These are phyloP conservation scores for Dimocarpus longan DNA, from an alignment of 345 rosid species.

Conservation along the genomic window DNA sequence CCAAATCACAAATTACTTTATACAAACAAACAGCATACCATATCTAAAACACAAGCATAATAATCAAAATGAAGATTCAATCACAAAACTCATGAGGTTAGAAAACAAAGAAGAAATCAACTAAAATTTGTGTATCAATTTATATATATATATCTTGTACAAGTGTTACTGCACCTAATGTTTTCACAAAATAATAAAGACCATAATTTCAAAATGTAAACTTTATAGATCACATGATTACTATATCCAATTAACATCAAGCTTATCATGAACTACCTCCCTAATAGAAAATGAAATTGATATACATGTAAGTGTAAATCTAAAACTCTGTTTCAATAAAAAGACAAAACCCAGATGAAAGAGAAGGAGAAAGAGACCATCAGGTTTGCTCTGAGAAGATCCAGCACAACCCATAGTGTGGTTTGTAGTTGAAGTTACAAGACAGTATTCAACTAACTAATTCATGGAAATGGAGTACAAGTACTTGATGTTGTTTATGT, in stretches of 20 bases:
- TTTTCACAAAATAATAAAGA: neutral
- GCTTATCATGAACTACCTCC: no score
- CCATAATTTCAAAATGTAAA: neutral
- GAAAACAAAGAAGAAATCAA: neutral
- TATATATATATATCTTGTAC: neutral
- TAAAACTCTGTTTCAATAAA: neutral
- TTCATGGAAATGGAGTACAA: conserved; percentile 27
- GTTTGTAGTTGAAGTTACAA: neutral
- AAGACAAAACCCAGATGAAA: neutral
- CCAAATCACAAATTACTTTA: neutral
- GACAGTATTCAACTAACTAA: neutral
- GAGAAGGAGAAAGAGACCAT: conserved; percentile 38
- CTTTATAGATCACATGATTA: neutral
- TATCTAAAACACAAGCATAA: neutral
- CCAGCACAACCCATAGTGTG: conserved; percentile 75
- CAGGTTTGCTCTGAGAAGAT: conserved; percentile 68
- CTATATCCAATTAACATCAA: neutral
- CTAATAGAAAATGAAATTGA: no score
- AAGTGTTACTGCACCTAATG: neutral
- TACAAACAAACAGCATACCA: neutral
- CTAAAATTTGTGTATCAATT: neutral
- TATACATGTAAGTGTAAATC: neutral
- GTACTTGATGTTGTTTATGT: no score
- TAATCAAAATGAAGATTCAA: neutral
- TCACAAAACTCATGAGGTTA: neutral